Evolutionary conservation across 2,329 filamentous ascomycete genomes (phyloP).

Genomic region (Arthrinium phaeospermum): DNA sequence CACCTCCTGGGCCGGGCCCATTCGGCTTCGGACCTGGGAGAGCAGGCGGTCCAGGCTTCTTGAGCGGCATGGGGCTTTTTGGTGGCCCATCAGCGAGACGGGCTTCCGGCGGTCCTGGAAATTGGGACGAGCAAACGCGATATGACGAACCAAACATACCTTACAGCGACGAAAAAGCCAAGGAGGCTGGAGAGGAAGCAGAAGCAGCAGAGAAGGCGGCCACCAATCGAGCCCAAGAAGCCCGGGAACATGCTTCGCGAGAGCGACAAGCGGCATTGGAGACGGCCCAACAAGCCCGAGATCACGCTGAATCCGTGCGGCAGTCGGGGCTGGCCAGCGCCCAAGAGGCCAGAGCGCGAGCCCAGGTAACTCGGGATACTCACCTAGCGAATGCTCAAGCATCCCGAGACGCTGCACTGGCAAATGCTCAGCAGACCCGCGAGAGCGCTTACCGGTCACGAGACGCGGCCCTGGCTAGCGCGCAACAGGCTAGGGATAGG

Average conservation of each 20-base stretch:
- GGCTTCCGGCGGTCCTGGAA: background rate
- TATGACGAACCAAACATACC: background rate
- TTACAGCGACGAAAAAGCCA: background rate
- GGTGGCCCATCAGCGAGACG: background rate
- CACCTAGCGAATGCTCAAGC: background rate
- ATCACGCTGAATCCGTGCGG: background rate
- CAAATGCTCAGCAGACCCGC: background rate
- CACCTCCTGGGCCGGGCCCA: background rate
- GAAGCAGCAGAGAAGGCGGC: background rate
- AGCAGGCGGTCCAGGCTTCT: constrained; percentile 20
- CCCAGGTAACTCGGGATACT: background rate
- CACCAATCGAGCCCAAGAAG: background rate
- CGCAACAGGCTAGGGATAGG: background rate
- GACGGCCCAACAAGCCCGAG: background rate
- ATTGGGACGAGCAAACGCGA: background rate
- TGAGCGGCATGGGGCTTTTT: constrained; percentile 15
- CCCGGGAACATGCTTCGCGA: constrained; percentile 12
- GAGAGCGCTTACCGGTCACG: background rate
- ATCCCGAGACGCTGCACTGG: background rate
- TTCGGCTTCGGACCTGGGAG: constrained; percentile 21
- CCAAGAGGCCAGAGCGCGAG: background rate
- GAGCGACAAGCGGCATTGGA: background rate
- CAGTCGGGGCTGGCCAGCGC: background rate
- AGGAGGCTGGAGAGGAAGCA: background rate
- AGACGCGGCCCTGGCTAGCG: background rate